Percentiles rank a stretch among this genome's conserved stretches.
Evolutionary conservation across 129 eudicot species (phyloP).

Genomic region (Flaveria bidentis): DNA sequence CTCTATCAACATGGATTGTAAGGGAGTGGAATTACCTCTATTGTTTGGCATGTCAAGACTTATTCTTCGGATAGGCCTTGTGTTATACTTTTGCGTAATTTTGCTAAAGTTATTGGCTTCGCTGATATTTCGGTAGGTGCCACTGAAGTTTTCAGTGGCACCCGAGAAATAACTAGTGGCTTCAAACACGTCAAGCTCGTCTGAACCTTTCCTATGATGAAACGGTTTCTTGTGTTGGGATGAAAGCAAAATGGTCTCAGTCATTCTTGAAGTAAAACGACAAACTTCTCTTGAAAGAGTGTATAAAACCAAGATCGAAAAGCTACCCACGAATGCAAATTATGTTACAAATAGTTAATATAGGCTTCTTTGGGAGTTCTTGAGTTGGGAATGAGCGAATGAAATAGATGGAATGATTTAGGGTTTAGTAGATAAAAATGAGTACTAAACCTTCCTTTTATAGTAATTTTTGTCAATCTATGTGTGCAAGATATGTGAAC

Average conservation of each 20-base stretch:
- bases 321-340: slow-evolving; percentile 22
- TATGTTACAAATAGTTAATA: slow-evolving; percentile 14
- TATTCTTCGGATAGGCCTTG: slow-evolving; percentile 42
- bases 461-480: slow-evolving; percentile 21
- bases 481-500: slow-evolving; percentile 25
- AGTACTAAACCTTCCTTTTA: slow-evolving; percentile 25
- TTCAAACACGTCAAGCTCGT: slow-evolving; percentile 88
- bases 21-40: slow-evolving; percentile 38
- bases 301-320: slow-evolving; percentile 19
- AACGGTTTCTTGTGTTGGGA: slow-evolving; percentile 43
- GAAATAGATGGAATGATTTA: slow-evolving; percentile 7
- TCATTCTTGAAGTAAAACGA: slow-evolving; percentile 36
- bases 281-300: slow-evolving; percentile 3
- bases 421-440: slow-evolving; percentile 17
- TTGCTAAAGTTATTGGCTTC: slow-evolving; percentile 16
- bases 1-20: slow-evolving; percentile 40
- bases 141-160: slow-evolving; percentile 35
- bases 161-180: slow-evolving; percentile 78
- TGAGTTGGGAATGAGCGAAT: slow-evolving; percentile 27
- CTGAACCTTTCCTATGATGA: slow-evolving; percentile 56
- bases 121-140: slow-evolving; percentile 5
- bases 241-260: slow-evolving; percentile 16
- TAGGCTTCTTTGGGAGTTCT: not conserved
- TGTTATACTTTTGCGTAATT: slow-evolving; percentile 6
- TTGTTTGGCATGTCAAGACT: slow-evolving; percentile 69